Base-by-base conservation (phyloP, 2,329 filamentous ascomycete species). In the Diaporthe capsici region DNA sequence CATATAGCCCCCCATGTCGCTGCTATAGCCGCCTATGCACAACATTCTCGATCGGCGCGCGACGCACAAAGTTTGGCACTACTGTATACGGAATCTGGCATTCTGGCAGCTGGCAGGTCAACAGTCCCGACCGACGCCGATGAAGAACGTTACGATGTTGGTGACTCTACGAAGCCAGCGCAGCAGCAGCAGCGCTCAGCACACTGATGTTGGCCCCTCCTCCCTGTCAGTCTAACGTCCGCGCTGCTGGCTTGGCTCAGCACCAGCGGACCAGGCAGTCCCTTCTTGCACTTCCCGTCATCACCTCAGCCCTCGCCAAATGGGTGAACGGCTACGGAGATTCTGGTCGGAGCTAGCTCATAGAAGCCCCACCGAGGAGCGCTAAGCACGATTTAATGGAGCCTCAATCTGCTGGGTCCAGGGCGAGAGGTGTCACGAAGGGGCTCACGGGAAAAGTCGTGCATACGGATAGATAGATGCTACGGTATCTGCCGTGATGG, bases 341-440 rank as follows among this genome's bases (percentile, higher is more conserved):
- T 51, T 65, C 51, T 55, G 58, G 25, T 70, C 49, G 49, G 34
- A 13, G 49, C 65, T 65, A 57, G 71, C 34, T 10, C 25, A 28
- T 2, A 31, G 34, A 17, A 4, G 71, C 34, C 13, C 57, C 57
- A 51, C 57, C 70, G 25, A 28, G 12, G 57, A 39, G 44, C 57
- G 71, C 71, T 61, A 72, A 53, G 57, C 28, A 72, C 57, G 58
- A 65, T 65, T 31, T 28, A 25, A 73, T 73, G 71, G 71, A 42
- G 58, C 42, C 55, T 63, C 71, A 73, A 65, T 73, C 58, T 73
- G 71, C 71, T 73, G 71, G 71, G 39, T 34, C 9, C 47, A 37
- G 44, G 28, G 34, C 17, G 31, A 47, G n/a, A 17, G 71, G 65
- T 34, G 71, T 39, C 15, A 53, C 34, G 39, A 63, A 51, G 37